Evolutionary conservation across 257 asterid genomes (phyloP).

Genomic region (Parsonsia alboflavescens): DNA sequence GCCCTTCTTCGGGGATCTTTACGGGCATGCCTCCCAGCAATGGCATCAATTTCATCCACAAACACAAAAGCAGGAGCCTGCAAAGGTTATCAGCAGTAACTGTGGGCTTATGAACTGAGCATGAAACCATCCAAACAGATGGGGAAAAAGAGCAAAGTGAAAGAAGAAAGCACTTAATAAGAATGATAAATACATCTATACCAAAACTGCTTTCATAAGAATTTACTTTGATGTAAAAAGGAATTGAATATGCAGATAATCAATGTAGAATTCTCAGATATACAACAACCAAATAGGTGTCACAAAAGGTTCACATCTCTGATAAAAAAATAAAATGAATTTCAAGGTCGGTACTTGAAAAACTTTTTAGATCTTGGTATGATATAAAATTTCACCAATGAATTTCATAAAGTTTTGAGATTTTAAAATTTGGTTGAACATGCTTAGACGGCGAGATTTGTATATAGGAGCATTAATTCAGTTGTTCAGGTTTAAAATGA

Average conservation of each 20-base stretch:
- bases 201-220: neutral
- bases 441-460: neutral
- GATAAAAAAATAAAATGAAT: no score
- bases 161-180: neutral
- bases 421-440: neutral
- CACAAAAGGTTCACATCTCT: neutral
- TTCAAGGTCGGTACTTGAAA: neutral
- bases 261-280: neutral
- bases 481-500: neutral
- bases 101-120: constrained; percentile 11
- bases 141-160: neutral
- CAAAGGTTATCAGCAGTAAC: constrained; percentile 22
- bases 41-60: constrained; percentile 98
- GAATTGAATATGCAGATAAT: neutral
- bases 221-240: neutral
- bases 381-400: neutral
- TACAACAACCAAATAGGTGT: neutral
- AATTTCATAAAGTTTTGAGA: neutral
- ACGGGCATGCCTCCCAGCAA: constrained; percentile 94
- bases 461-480: neutral
- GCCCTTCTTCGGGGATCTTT: constrained; percentile 85
- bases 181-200: neutral
- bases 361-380: neutral
- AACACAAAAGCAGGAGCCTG: constrained; percentile 97
- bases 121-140: neutral